Evolutionary conservation across 768 basidiomycete species (phyloP).

Genomic region (Ramaria sp.): DNA sequence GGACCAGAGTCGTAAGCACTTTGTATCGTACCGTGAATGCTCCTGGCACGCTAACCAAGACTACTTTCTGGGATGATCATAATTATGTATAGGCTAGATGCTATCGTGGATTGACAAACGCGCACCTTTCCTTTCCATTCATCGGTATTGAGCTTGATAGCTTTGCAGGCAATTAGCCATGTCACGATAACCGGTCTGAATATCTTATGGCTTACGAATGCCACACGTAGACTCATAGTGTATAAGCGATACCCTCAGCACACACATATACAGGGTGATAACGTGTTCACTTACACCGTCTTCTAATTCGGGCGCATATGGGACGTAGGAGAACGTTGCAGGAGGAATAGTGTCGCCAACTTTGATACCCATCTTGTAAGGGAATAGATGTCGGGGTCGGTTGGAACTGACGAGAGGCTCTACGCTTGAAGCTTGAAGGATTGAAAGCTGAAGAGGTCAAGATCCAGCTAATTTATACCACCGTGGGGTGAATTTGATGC

Average conservation of each 20-base stretch:
- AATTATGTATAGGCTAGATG: no score
- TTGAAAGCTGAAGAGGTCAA: no score
- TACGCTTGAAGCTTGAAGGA: no score
- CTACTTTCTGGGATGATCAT: conserved; percentile 38
- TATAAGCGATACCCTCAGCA: neutral
- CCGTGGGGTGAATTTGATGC: no score
- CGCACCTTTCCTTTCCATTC: conserved; percentile 61
- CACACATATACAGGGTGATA: neutral
- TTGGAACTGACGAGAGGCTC: neutral
- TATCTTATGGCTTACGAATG: conserved; percentile 38
- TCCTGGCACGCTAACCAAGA: conserved; percentile 68
- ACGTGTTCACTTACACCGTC: conserved; percentile 33
- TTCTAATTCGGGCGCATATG: conserved; percentile 53
- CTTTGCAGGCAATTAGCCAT: conserved; percentile 22
- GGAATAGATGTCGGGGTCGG: neutral
- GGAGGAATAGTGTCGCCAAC: conserved; percentile 43
- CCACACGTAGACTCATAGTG: conserved; percentile 46
- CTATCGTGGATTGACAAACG: conserved; percentile 6
- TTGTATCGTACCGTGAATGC: conserved; percentile 52
- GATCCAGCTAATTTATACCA: no score
- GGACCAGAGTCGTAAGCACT: no score
- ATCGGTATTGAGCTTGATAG: conserved; percentile 40
- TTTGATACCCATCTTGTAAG: conserved; percentile 22
- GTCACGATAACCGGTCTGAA: no score
- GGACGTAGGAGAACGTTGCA: conserved; percentile 40